phyloP scores from a whole-genome alignment of 768 basidiomycete genomes.

The Tricholoma hemisulphureum region DNA sequence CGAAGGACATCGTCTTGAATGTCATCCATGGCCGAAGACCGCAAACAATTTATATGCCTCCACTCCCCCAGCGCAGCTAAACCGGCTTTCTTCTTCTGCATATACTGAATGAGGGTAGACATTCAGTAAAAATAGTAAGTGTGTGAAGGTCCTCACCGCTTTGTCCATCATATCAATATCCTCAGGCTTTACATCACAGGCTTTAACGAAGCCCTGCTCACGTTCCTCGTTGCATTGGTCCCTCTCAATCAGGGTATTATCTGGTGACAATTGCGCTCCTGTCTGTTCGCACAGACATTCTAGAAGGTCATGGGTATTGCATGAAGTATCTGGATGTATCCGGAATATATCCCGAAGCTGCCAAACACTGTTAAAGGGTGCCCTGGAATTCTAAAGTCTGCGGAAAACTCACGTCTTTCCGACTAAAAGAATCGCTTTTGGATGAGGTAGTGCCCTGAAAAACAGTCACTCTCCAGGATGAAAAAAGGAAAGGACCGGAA shows the following conservation, averaged over 20 bases:
- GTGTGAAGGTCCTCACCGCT: slow-evolving; percentile 40
- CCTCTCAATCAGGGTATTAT: slow-evolving; percentile 30
- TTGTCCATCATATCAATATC: slow-evolving; percentile 47
- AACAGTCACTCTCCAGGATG: neutral
- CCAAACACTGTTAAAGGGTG: neutral
- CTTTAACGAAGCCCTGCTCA: slow-evolving; percentile 57
- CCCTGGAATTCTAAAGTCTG: neutral
- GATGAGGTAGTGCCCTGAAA: slow-evolving; percentile 40
- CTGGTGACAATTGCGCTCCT: slow-evolving; percentile 9
- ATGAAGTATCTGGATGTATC: slow-evolving; percentile 73
- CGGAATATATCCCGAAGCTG: slow-evolving; percentile 92
- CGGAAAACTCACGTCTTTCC: slow-evolving; percentile 66
- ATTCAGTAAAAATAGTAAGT: slow-evolving; percentile 5
- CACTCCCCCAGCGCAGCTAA: slow-evolving; percentile 77
- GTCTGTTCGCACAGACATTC: slow-evolving; percentile 66
- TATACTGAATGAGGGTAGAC: slow-evolving; percentile 41
- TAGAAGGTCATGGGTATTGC: slow-evolving; percentile 91
- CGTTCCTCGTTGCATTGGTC: slow-evolving; percentile 21
- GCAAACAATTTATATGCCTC: slow-evolving; percentile 80
- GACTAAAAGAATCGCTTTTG: slow-evolving; percentile 82
- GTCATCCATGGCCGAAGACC: slow-evolving; percentile 38
- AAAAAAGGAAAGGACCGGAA: neutral
- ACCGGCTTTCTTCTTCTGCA: slow-evolving; percentile 64
- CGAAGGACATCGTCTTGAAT: slow-evolving; percentile 69
- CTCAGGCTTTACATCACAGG: slow-evolving; percentile 56